Percentiles rank a stretch among this genome's conserved stretches.
Conservation (phyloP, 2,329 filamentous ascomycete genomes). For the Trichophyton simii region DNA sequence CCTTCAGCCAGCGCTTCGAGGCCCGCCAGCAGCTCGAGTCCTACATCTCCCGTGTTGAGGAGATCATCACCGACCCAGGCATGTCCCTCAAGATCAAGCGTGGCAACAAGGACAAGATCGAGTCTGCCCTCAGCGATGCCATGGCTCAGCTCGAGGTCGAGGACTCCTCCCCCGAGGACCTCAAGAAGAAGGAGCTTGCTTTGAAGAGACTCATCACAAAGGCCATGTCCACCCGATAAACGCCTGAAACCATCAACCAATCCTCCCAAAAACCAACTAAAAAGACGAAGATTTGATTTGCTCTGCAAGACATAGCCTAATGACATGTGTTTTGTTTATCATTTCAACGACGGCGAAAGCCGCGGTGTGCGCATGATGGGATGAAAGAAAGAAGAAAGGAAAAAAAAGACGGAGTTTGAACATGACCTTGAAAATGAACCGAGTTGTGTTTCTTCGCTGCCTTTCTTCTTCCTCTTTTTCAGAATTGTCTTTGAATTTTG, state of each 20-base stretch:
- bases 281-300: conserved; percentile 11
- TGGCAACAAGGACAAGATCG: conserved; percentile 98
- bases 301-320: conserved; percentile 8
- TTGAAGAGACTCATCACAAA: conserved; percentile 98
- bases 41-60: conserved; percentile 96
- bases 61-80: conserved; percentile 93
- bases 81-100: conserved; percentile 97
- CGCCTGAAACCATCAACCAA: neutral
- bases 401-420: neutral
- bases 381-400: neutral
- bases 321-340: conserved; percentile 5
- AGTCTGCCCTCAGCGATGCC: conserved; percentile 88
- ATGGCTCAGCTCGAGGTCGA: conserved; percentile 96
- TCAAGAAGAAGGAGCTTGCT: conserved; percentile 99
- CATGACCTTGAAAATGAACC: neutral
- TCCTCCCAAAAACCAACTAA: conserved; percentile 10
- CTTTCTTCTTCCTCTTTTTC: conserved; percentile 1
- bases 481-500: neutral
- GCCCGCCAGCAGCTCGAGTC: conserved; percentile 98
- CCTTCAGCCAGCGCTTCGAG: conserved; percentile 99
- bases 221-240: conserved; percentile 86
- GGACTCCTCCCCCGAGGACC: conserved; percentile 79
- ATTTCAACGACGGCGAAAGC: neutral
- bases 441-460: neutral
- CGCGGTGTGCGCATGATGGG: neutral